Conservation (phyloP, 805 yeast species). For the Candida cerambycidarum region DNA sequence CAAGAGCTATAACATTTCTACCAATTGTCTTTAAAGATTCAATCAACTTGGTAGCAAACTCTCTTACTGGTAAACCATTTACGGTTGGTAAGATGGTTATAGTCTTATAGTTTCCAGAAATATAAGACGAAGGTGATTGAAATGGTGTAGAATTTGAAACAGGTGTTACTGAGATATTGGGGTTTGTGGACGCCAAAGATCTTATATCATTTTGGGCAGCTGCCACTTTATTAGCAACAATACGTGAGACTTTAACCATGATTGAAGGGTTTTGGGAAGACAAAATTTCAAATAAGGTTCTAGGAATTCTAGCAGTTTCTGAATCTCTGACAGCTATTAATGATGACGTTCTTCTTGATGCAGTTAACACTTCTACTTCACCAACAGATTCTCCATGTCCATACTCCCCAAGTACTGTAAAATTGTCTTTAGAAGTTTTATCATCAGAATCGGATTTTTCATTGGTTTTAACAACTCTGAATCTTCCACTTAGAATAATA, state of each 20-base stretch:
- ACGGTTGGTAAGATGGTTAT: slow-evolving; percentile 81
- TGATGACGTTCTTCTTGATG: slow-evolving; percentile 64
- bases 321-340: slow-evolving; percentile 89
- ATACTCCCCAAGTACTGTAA: slow-evolving; percentile 62
- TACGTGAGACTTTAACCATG: slow-evolving; percentile 83
- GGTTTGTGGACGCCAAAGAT: slow-evolving; percentile 8
- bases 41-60: slow-evolving; percentile 74
- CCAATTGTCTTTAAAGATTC: slow-evolving; percentile 73
- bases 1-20: slow-evolving; percentile 71
- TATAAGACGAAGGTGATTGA: slow-evolving; percentile 30
- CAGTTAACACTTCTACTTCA: slow-evolving; percentile 90
- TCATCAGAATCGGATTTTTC: slow-evolving; percentile 16
- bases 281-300: slow-evolving; percentile 81
- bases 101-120: slow-evolving; percentile 64
- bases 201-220: slow-evolving; percentile 16
- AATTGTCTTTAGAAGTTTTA: slow-evolving; percentile 17
- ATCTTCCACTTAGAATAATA: slow-evolving; percentile 83
- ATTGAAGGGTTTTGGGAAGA: slow-evolving; percentile 85
- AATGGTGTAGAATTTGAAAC: slow-evolving; percentile 17
- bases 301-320: slow-evolving; percentile 89
- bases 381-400: slow-evolving; percentile 96
- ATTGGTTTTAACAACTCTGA: slow-evolving; percentile 56
- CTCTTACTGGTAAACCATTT: slow-evolving; percentile 79
- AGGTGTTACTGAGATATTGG: slow-evolving; percentile 13
- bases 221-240: slow-evolving; percentile 65